These are phyloP conservation scores for Eucalyptus sideroxylon DNA, from an alignment of 345 rosid genomes.

Conservation along the genomic window DNA sequence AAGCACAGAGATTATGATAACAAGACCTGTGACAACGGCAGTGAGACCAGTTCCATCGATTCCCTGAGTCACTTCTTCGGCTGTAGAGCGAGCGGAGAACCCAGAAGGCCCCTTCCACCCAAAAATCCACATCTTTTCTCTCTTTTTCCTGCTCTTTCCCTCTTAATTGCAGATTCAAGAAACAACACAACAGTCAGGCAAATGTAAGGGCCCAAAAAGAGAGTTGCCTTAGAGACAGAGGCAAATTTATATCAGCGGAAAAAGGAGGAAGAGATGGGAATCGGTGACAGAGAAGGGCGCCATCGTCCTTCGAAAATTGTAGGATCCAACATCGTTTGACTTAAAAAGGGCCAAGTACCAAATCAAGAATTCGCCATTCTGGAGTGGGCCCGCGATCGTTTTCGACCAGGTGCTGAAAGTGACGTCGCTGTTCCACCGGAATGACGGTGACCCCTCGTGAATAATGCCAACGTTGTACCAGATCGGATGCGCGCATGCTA, in stretches of 20 bases:
- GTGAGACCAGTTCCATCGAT: constrained; percentile 41
- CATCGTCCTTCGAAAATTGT: neutral
- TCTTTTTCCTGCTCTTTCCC: neutral
- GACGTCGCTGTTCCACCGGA: neutral
- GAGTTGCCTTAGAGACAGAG: neutral
- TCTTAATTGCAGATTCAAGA: neutral
- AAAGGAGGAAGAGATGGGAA: neutral
- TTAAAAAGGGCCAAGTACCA: neutral
- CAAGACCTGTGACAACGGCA: constrained; percentile 33
- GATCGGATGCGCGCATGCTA: neutral
- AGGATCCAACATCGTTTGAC: neutral
- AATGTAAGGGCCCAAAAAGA: neutral
- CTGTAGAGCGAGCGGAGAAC: constrained; percentile 24
- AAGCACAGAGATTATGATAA: neutral
- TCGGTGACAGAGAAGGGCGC: neutral
- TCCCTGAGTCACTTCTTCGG: constrained; percentile 33
- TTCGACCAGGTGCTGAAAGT: neutral
- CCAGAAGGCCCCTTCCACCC: constrained; percentile 28
- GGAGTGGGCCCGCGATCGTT: neutral
- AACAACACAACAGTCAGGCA: neutral
- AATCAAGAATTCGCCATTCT: neutral
- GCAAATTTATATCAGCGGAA: neutral
- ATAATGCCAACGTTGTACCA: neutral
- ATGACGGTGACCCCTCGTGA: neutral
- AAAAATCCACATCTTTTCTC: constrained; percentile 6